A percentile compares a stretch with the other conserved stretches of the same genome.
Conservation (phyloP, 176 grass and related monocot genomes). For the Puya raimondii region DNA sequence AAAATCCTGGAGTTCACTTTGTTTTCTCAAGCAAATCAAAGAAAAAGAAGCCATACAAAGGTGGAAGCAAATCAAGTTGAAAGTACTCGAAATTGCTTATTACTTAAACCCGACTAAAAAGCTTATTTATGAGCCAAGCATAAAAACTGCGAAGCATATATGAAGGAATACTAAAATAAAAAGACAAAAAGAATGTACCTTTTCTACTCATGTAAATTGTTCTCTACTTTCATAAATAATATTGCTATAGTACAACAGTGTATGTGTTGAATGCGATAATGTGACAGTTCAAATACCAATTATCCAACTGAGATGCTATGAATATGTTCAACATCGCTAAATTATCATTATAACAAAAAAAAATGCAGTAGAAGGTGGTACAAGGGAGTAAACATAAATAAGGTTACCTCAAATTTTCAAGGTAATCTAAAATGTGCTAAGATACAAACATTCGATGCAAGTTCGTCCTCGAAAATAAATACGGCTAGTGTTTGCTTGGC, state of each 20-base stretch:
- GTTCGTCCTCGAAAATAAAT: not conserved
- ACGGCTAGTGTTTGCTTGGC: not conserved
- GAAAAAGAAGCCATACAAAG: slow-evolving; percentile 26
- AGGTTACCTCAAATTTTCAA: not conserved
- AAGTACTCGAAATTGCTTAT: no score
- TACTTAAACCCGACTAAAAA: no score
- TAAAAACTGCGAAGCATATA: no score
- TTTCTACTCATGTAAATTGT: no score
- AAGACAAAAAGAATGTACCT: no score
- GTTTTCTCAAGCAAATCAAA: slow-evolving; percentile 17
- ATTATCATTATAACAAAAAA: not conserved
- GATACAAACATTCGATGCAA: not conserved
- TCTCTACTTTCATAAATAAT: no score
- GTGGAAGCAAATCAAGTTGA: not conserved
- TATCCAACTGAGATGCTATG: not conserved
- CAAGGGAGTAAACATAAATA: not conserved
- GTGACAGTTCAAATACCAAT: not conserved
- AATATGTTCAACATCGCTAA: not conserved
- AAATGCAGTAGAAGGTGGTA: not conserved
- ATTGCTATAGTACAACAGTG: no score
- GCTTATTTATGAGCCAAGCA: no score
- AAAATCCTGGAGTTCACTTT: slow-evolving; percentile 51
- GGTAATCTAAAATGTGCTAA: slow-evolving; percentile 1
- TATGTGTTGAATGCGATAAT: no score
- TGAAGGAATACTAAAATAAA: no score